Evolutionary conservation across 352 stramenopile genomes (phyloP), one percentile per base, ranked within the genome.

Genomic region (Phytophthora pinifolia): DNA sequence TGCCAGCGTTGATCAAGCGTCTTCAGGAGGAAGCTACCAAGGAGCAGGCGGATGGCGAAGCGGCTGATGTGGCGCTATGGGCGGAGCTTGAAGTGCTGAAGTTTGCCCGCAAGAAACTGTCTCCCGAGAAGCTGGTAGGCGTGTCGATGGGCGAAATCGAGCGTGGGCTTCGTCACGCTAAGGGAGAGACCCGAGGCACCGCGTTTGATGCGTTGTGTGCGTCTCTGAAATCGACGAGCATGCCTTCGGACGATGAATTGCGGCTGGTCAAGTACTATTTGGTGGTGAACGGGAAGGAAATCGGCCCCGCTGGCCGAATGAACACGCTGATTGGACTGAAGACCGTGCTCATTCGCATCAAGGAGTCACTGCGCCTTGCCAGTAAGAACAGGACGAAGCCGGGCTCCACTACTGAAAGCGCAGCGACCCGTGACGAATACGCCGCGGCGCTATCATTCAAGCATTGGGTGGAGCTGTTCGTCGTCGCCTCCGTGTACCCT

Each of bases 151-250:
- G 32, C 0, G 78, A 88, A 44, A 86, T 94, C 53, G 55, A 81
- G 44, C 50, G 67, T 2, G 83, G 79, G 0, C 67, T 94, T 12
- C 49, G 67, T n/a, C 81, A 94, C 44, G 66, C 68, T 0, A 67
- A 71, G 1, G 63, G 47, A 1, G 81, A 88, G 51, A 88, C 77
- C 6, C 79, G 83, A 25, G 68, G 63, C n/a, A 68, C 81, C 13
- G 79, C 83, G 20, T 94, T 91, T 60, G 83, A 94, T 51, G 83
- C 83, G 15, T 66, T 94, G 10, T 92, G 81, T 41, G 72, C 77
- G 6, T 91, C 76, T 38, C 62, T 94, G 13, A 94, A 92, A 48
- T 89, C 83, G 7, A 94, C 83, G 12, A 83, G 78, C 25, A 74
- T 91, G 62, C 83, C 83, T 8, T 73, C 65, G 6, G 47, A 55